These are phyloP conservation scores for Inonotus hispidus DNA, from an alignment of 1,284 basidiomycete species.

Conservation along the genomic window DNA sequence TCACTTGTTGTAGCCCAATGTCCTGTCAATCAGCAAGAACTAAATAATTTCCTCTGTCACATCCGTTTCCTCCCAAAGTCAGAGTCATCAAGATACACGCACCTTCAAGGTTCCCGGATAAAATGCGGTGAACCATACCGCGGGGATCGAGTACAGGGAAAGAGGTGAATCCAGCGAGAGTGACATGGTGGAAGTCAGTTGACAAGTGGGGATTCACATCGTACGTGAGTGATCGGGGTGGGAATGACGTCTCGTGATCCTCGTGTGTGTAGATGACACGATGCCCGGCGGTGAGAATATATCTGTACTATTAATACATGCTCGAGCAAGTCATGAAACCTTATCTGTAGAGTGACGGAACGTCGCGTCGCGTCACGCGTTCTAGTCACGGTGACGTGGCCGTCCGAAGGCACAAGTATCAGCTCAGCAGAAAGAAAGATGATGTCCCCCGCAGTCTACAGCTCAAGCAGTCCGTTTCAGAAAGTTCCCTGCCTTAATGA, in stretches of 20 bases:
- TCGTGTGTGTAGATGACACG: not conserved
- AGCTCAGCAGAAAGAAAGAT: too few species aligned
- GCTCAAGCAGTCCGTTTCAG: constrained; percentile 3
- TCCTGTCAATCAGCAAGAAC: constrained; percentile 19
- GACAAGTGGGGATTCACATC: not conserved
- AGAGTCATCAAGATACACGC: too few species aligned
- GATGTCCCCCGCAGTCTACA: too few species aligned
- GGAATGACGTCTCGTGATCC: not conserved
- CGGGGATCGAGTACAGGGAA: constrained; percentile 22
- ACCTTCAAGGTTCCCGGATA: constrained; percentile 21
- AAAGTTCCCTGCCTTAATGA: constrained; percentile 21
- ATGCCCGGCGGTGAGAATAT: not conserved
- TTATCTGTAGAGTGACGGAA: not conserved
- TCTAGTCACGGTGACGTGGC: not conserved
- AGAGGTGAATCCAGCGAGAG: constrained; percentile 14
- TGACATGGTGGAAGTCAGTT: constrained; percentile 6
- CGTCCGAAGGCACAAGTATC: too few species aligned
- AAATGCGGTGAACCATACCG: constrained; percentile 21
- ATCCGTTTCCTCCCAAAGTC: too few species aligned
- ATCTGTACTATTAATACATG: not conserved
- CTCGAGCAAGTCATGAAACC: not conserved
- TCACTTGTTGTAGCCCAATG: constrained; percentile 21
- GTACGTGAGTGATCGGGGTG: not conserved
- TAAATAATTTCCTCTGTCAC: constrained; percentile 1
- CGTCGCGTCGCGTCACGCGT: not conserved